Conservation (phyloP, 164 flowering plant genomes). For the Vitis riparia region DNA sequence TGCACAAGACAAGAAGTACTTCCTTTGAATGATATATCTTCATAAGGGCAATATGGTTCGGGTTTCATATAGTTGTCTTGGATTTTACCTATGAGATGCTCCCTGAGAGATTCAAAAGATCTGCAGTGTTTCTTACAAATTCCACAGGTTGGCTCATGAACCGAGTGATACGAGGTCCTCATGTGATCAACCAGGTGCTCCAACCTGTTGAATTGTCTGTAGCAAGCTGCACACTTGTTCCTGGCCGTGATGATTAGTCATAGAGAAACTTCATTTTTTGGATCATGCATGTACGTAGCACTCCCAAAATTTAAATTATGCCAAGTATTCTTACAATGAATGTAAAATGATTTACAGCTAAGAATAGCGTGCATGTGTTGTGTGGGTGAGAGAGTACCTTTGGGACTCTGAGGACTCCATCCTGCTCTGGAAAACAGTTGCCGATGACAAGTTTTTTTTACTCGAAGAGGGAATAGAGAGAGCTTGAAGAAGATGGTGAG, state of each 20-base stretch:
- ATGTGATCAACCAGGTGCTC: conserved; percentile 96
- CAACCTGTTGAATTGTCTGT: conserved; percentile 73
- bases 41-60: not conserved
- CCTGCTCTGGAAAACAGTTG: conserved; percentile 21
- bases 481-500: conserved; percentile 4
- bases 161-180: conserved; percentile 80
- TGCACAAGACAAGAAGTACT: conserved; percentile 16
- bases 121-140: conserved; percentile 82
- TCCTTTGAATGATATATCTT: not conserved
- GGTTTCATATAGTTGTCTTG: not conserved
- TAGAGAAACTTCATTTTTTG: too few relatives aligned
- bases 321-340: too few relatives aligned
- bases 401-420: conserved; percentile 30
- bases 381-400: conserved; percentile 17
- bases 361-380: not conserved
- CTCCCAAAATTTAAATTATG: too few relatives aligned
- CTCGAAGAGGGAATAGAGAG: not conserved
- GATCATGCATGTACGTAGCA: too few relatives aligned
- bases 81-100: conserved; percentile 75
- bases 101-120: conserved; percentile 84
- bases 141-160: conserved; percentile 88
- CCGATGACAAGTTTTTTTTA: not conserved
- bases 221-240: conserved; percentile 95
- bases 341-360: not conserved
- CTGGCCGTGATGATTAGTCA: conserved; percentile 27